phyloP scores from a whole-genome alignment of 2,329 filamentous ascomycete genomes.

The Fulvia fulva region DNA sequence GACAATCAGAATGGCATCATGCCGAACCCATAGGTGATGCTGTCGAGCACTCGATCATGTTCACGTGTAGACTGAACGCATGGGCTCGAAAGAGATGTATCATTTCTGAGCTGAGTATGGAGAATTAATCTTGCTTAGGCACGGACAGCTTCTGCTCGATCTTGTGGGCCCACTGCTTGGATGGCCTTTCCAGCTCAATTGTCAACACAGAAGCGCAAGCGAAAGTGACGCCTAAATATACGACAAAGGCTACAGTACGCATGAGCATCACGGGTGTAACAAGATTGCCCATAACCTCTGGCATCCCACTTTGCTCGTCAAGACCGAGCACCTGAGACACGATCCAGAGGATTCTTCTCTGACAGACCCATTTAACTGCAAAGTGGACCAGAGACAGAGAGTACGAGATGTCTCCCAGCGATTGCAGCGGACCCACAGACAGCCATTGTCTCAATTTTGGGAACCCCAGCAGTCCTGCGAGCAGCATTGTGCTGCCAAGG shows the following conservation, averaged over 20 bases:
- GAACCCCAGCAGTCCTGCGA: not conserved
- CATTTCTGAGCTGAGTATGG: too few species aligned
- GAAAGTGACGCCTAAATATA: not conserved
- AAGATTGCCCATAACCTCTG: not conserved
- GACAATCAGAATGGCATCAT: too few species aligned
- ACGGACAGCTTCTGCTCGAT: not conserved
- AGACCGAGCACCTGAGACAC: not conserved
- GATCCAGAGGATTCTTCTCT: not conserved
- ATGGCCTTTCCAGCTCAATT: not conserved
- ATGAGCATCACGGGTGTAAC: not conserved
- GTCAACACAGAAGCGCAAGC: not conserved
- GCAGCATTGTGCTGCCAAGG: not conserved
- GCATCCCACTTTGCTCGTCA: not conserved
- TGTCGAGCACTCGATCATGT: too few species aligned
- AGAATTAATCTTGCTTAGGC: not conserved
- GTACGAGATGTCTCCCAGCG: slow-evolving; percentile 1
- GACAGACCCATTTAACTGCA: not conserved
- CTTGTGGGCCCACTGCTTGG: not conserved
- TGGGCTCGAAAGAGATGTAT: too few species aligned
- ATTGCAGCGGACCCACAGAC: not conserved
- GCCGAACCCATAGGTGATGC: too few species aligned
- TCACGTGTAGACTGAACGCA: too few species aligned
- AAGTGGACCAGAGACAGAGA: slow-evolving; percentile 4
- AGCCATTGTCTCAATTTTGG: not conserved
- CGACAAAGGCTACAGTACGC: not conserved